phyloP scores from a whole-genome alignment of 2,329 filamentous ascomycete genomes.

The Colletotrichum lindemuthianum region DNA sequence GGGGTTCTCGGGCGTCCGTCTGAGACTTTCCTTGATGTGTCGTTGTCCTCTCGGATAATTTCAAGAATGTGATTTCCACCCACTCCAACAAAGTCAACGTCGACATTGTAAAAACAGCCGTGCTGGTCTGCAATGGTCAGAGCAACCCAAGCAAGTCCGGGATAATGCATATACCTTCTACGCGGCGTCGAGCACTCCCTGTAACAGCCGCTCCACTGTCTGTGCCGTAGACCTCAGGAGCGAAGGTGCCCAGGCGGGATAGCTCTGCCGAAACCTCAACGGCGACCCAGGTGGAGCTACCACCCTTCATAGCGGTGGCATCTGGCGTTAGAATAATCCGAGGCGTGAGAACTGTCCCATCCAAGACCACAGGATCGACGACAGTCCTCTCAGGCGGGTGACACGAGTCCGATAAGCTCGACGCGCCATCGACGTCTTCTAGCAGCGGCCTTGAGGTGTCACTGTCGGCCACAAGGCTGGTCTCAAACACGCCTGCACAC shows the following conservation, averaged over 20 bases:
- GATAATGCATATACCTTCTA: too few species aligned
- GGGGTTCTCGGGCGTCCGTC: not conserved
- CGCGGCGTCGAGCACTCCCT: too few species aligned
- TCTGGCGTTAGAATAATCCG: slow-evolving; percentile 56
- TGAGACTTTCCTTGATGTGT: slow-evolving; percentile 49
- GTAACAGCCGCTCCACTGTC: too few species aligned
- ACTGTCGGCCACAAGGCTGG: too few species aligned
- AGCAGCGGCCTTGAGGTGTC: too few species aligned
- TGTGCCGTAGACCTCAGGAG: too few species aligned
- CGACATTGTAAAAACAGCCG: slow-evolving; percentile 61
- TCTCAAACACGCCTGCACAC: too few species aligned
- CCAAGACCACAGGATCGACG: not conserved
- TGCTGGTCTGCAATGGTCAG: slow-evolving; percentile 42
- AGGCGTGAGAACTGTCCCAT: slow-evolving; percentile 50
- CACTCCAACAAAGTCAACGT: slow-evolving; percentile 56
- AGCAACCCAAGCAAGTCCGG: too few species aligned
- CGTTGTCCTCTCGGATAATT: slow-evolving; percentile 55
- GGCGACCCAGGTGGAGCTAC: slow-evolving; percentile 57
- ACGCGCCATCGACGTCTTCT: too few species aligned
- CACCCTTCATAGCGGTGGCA: slow-evolving; percentile 45
- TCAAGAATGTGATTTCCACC: slow-evolving; percentile 52
- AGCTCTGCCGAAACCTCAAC: slow-evolving; percentile 58
- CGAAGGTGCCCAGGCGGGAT: slow-evolving; percentile 35
- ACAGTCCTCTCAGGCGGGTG: not conserved
- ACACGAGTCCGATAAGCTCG: too few species aligned